Evolutionary conservation across 176 grass and related monocot species (phyloP).

Genomic region (Bolboschoenus planiculmis): DNA sequence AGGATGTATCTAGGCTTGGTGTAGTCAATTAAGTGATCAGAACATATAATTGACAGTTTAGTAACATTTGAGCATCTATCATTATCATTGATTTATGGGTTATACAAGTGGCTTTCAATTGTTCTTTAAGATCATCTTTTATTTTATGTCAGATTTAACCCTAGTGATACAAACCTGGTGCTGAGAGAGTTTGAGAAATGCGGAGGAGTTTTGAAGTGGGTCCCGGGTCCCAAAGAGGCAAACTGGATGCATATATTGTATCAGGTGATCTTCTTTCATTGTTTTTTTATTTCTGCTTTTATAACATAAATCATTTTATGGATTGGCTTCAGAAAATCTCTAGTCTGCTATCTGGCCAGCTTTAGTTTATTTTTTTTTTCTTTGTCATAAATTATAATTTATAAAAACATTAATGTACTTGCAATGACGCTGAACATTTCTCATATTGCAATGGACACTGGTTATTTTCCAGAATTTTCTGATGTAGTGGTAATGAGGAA

Average conservation of each 20-base stretch:
- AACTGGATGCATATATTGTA: conserved; percentile 94
- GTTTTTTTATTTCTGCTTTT: background rate
- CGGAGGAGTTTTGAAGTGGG: conserved; percentile 59
- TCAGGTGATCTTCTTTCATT: conserved; percentile 37
- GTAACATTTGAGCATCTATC: background rate
- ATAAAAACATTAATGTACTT: background rate
- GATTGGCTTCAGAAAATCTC: background rate
- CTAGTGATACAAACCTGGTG: conserved; percentile 69
- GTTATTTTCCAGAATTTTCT: background rate
- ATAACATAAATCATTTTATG: background rate
- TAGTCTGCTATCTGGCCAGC: background rate
- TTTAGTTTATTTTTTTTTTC: background rate
- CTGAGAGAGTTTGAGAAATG: conserved; percentile 93
- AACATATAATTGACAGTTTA: background rate
- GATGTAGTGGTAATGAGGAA: background rate
- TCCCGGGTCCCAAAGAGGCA: conserved; percentile 65
- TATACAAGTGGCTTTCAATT: background rate
- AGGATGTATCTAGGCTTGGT: background rate
- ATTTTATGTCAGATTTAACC: conserved; percentile 46
- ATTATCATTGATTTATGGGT: background rate
- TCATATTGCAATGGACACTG: background rate
- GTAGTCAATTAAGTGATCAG: background rate
- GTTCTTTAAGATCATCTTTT: background rate
- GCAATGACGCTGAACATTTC: background rate
- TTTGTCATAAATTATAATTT: background rate